Percentiles rank a stretch among this genome's conserved stretches.
Evolutionary conservation across 345 rosid genomes (phyloP).

Genomic region (Melaleuca quinquenervia): DNA sequence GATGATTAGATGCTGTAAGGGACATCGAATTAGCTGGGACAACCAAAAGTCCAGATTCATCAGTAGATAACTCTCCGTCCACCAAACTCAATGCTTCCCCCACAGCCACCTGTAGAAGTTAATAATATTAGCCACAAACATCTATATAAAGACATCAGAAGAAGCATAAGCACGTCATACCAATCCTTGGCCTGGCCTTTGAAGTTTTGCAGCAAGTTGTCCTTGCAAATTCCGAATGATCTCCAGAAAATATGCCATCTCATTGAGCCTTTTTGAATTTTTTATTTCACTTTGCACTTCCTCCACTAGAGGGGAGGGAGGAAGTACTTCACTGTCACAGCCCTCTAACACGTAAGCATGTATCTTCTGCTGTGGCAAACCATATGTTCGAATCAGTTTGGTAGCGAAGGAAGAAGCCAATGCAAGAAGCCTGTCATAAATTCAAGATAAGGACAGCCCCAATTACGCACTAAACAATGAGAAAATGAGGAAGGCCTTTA

Average conservation of each 20-base stretch:
- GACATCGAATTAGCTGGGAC: conserved; percentile 28
- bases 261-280: conserved; percentile 45
- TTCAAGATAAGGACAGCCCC: conserved; percentile 6
- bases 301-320: conserved; percentile 43
- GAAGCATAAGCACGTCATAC: conserved; percentile 21
- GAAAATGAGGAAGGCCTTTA: not conserved
- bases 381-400: conserved; percentile 71
- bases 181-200: conserved; percentile 58
- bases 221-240: conserved; percentile 64
- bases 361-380: conserved; percentile 46
- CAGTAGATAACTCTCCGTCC: conserved; percentile 23
- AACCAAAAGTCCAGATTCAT: conserved; percentile 49
- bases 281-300: conserved; percentile 22
- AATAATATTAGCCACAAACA: conserved; percentile 1
- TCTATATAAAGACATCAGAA: not conserved
- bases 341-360: conserved; percentile 26
- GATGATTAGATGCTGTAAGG: conserved; percentile 18
- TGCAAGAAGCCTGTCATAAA: conserved; percentile 60
- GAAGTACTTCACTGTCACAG: conserved; percentile 18
- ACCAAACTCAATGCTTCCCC: conserved; percentile 29
- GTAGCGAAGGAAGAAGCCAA: conserved; percentile 72
- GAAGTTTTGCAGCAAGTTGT: conserved; percentile 51
- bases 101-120: conserved; percentile 40
- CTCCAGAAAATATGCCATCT: conserved; percentile 83
- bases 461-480: not conserved